Percentiles rank a stretch among this genome's conserved stretches.
phyloP scores from a whole-genome alignment of 163 green algal species.

The Scenedesmus sp. region DNA sequence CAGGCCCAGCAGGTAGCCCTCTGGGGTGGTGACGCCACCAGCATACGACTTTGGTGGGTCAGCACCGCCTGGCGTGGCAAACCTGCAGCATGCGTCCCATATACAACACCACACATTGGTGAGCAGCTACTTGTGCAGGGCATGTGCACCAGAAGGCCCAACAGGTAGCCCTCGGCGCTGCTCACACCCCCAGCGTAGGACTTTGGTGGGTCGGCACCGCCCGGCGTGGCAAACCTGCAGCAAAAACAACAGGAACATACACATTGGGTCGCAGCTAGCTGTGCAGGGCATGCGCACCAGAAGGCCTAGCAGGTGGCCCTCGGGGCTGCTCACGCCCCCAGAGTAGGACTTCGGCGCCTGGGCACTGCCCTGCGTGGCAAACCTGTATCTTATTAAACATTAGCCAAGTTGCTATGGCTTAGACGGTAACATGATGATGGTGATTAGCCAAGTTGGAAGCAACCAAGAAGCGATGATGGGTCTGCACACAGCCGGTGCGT shows the following conservation, averaged over 20 bases:
- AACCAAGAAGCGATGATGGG: no score
- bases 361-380: no score
- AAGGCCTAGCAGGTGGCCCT: no score
- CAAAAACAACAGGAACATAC: background rate
- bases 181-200: slow-evolving; percentile 82
- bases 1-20: slow-evolving; percentile 90
- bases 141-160: slow-evolving; percentile 89
- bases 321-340: no score
- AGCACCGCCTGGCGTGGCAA: background rate
- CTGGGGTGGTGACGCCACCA: slow-evolving; percentile 76
- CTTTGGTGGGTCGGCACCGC: background rate
- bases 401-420: no score
- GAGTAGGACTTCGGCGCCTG: no score
- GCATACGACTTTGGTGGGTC: slow-evolving; percentile 63
- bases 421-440: no score
- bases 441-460: no score
- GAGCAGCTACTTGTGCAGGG: no score
- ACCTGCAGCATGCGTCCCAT: background rate
- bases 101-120: no score
- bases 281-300: no score
- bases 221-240: background rate
- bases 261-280: background rate
- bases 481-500: background rate
- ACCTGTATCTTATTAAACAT: no score
- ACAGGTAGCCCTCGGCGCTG: slow-evolving; percentile 85